These are phyloP conservation scores for Aureobasidium zeae DNA, from an alignment of 2,329 filamentous ascomycete genomes.

Conservation along the genomic window DNA sequence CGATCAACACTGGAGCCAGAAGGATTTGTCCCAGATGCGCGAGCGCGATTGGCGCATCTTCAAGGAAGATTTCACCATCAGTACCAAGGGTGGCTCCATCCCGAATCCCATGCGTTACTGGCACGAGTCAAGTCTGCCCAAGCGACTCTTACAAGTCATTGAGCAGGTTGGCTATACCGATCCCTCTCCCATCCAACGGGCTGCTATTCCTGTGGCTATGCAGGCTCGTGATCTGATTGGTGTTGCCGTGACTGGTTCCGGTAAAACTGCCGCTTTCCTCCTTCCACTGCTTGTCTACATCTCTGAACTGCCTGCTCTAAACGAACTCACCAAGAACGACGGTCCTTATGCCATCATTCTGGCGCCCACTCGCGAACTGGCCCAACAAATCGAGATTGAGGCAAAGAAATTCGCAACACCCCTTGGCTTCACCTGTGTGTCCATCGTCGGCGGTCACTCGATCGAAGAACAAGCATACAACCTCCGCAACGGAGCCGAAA, in stretches of 20 bases:
- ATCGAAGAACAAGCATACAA: slow-evolving; percentile 90
- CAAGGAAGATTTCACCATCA: slow-evolving; percentile 97
- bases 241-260: slow-evolving; percentile 94
- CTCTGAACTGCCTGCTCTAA: slow-evolving; percentile 73
- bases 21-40: slow-evolving; percentile 84
- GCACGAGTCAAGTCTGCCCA: slow-evolving; percentile 74
- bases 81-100: slow-evolving; percentile 82
- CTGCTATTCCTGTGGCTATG: slow-evolving; percentile 88
- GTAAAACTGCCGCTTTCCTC: slow-evolving; percentile 94
- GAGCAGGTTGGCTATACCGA: slow-evolving; percentile 81
- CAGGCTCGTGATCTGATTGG: slow-evolving; percentile 94
- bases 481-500: slow-evolving; percentile 85
- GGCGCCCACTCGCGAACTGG: slow-evolving; percentile 91
- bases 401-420: slow-evolving; percentile 85
- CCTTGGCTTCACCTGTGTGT: slow-evolving; percentile 87
- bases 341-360: slow-evolving; percentile 96
- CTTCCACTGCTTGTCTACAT: slow-evolving; percentile 92
- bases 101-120: slow-evolving; percentile 96
- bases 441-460: slow-evolving; percentile 94
- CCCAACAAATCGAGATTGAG: slow-evolving; percentile 93
- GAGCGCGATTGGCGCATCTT: slow-evolving; percentile 99
- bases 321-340: slow-evolving; percentile 80
- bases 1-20: slow-evolving; percentile 94
- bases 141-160: slow-evolving; percentile 69
- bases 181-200: slow-evolving; percentile 83